These are phyloP conservation scores for Botrytis paeoniae DNA, from an alignment of 2,329 filamentous ascomycete genomes.

Conservation along the genomic window DNA sequence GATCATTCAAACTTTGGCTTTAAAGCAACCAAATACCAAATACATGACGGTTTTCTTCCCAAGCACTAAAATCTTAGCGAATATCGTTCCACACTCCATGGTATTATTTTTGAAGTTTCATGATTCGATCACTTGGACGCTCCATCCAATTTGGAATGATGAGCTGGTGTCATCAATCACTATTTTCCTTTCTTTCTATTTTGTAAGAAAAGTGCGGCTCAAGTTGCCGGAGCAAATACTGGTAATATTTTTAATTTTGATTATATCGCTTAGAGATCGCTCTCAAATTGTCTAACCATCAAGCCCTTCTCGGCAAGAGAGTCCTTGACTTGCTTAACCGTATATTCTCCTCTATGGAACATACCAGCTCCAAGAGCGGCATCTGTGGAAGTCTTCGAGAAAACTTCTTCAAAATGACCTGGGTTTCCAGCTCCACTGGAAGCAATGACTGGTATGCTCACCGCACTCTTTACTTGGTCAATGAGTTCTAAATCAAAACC, in stretches of 20 bases:
- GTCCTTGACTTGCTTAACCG: slow-evolving; percentile 90
- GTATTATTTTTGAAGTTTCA: neutral
- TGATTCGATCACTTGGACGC: neutral
- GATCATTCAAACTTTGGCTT: no score
- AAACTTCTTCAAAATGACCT: slow-evolving; percentile 86
- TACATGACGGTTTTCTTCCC: no score
- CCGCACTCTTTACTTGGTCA: slow-evolving; percentile 77
- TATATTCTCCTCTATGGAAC: slow-evolving; percentile 96
- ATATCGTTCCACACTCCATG: fast-evolving
- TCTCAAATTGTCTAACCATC: slow-evolving; percentile 75
- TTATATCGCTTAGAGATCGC: slow-evolving; percentile 23
- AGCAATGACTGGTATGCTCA: slow-evolving; percentile 92
- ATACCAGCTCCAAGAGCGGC: slow-evolving; percentile 94
- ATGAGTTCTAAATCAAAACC: slow-evolving; percentile 95
- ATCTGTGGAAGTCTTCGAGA: slow-evolving; percentile 79
- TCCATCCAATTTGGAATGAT: neutral
- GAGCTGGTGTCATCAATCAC: no score
- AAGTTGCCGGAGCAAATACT: neutral
- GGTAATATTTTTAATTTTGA: neutral
- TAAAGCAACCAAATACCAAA: no score
- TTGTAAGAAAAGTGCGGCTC: neutral
- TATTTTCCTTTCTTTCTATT: neutral
- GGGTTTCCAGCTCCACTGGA: slow-evolving; percentile 89
- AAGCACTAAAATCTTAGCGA: neutral
- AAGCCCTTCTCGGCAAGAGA: slow-evolving; percentile 68